These are phyloP conservation scores for Silene latifolia DNA, from an alignment of 148 eudicot species.

Conservation along the genomic window DNA sequence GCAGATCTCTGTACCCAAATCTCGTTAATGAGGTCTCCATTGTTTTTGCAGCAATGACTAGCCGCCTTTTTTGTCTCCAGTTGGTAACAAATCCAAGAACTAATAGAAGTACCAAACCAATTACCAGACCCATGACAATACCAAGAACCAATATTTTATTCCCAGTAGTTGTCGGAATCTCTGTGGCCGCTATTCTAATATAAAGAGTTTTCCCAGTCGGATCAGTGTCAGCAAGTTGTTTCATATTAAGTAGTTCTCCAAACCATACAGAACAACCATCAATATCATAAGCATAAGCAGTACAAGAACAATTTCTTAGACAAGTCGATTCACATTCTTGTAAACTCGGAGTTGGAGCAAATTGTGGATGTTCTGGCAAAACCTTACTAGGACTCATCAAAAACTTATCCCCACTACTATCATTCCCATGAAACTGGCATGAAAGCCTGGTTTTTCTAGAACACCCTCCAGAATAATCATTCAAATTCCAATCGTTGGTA, in stretches of 20 bases:
- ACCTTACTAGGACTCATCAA: constrained; percentile 14
- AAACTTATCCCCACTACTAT: constrained; percentile 33
- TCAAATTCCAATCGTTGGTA: constrained; percentile 31
- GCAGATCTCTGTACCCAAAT: constrained; percentile 49
- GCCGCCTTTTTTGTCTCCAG: constrained; percentile 30
- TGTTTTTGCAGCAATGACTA: constrained; percentile 15
- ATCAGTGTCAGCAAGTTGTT: constrained; percentile 38
- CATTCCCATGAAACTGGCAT: constrained; percentile 25
- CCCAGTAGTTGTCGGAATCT: constrained; percentile 24
- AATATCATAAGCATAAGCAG: constrained; percentile 44
- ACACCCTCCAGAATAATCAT: constrained; percentile 55
- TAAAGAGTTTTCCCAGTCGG: constrained; percentile 34
- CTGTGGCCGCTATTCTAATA: constrained; percentile 40
- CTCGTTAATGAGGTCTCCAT: constrained; percentile 45
- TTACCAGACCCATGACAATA: constrained; percentile 1
- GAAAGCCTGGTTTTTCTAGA: constrained; percentile 28
- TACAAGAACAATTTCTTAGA: constrained; percentile 47
- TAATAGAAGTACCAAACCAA: constrained; percentile 12
- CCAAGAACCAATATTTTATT: constrained; percentile 29
- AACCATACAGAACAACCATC: constrained; percentile 41
- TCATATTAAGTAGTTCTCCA: constrained; percentile 39
- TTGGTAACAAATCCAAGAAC: constrained; percentile 7
- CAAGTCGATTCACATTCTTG: constrained; percentile 43
- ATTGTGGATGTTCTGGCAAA: constrained; percentile 32
- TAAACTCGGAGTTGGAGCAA: constrained; percentile 20